phyloP scores from a whole-genome alignment of 1,284 basidiomycete genomes.

The Irpex sp. region DNA sequence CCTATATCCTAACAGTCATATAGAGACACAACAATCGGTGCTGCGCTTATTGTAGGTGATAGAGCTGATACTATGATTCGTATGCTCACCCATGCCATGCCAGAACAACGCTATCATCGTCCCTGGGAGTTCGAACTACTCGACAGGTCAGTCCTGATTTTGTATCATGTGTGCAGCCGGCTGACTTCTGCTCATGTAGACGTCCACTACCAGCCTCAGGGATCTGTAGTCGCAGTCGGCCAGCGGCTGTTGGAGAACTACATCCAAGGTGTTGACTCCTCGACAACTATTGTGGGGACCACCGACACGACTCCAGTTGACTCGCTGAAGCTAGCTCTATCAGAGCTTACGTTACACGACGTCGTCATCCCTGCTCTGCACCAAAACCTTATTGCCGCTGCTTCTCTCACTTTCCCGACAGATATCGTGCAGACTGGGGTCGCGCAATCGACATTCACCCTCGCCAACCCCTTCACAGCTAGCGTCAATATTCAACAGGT shows the following conservation, averaged over 20 bases:
- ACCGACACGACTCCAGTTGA: constrained; percentile 58
- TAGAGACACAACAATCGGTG: constrained; percentile 54
- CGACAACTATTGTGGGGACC: constrained; percentile 58
- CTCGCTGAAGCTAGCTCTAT: constrained; percentile 64
- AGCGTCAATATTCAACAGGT: constrained; percentile 65
- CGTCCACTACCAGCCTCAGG: constrained; percentile 65
- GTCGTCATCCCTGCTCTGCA: constrained; percentile 68
- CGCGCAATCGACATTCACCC: constrained; percentile 50
- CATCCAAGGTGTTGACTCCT: constrained; percentile 60
- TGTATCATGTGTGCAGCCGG: constrained; percentile 17
- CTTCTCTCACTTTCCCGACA: constrained; percentile 52
- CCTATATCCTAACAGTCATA: constrained; percentile 53
- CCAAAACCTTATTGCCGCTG: constrained; percentile 57
- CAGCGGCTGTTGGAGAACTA: constrained; percentile 66
- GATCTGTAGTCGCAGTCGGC: constrained; percentile 51
- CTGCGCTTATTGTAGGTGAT: constrained; percentile 51
- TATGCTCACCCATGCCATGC: neutral
- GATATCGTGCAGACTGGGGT: constrained; percentile 58
- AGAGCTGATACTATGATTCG: neutral
- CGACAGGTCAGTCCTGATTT: constrained; percentile 47
- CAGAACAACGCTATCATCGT: constrained; percentile 51
- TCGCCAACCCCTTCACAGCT: constrained; percentile 76
- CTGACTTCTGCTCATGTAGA: constrained; percentile 30
- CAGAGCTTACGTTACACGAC: constrained; percentile 56
- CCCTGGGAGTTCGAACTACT: constrained; percentile 35